These are phyloP conservation scores for Jackrogersella multiformis DNA, from an alignment of 495 filamentous ascomycete species.

Conservation along the genomic window DNA sequence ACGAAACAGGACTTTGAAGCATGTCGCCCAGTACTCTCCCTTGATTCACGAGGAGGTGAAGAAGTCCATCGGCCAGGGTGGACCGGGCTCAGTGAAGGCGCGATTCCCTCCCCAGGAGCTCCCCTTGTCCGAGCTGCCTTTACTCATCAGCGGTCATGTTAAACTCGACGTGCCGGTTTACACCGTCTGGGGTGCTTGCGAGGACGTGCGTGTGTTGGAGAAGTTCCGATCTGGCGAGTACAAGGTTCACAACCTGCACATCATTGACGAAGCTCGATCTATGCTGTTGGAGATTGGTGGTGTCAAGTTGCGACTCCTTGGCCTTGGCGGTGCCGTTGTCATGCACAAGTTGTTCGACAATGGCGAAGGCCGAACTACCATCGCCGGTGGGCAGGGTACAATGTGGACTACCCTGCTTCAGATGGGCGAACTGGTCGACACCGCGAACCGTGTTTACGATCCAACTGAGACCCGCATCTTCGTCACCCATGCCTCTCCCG, in stretches of 20 bases:
- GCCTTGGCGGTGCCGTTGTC: conserved; percentile 94
- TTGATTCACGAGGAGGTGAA: conserved; percentile 88
- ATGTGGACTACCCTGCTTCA: conserved; percentile 99
- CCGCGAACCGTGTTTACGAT: conserved; percentile 97
- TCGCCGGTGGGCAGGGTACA: conserved; percentile 97
- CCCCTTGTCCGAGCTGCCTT: conserved; percentile 93
- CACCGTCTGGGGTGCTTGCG: conserved; percentile 99
- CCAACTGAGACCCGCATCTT: conserved; percentile 98
- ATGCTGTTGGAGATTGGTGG: conserved; percentile 93
- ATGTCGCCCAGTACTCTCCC: conserved; percentile 98
- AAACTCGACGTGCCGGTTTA: conserved; percentile 96
- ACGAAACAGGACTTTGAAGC: conserved; percentile 83
- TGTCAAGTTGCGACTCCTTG: conserved; percentile 93
- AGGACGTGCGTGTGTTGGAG: conserved; percentile 97
- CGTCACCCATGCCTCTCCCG: conserved; percentile 96
- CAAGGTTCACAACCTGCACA: conserved; percentile 96
- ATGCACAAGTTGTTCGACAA: conserved; percentile 99
- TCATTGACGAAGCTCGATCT: conserved; percentile 97
- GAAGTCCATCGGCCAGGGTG: conserved; percentile 74
- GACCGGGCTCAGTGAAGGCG: conserved; percentile 76
- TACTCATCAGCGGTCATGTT: conserved; percentile 85
- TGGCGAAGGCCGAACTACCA: conserved; percentile 96
- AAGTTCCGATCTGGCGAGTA: conserved; percentile 98
- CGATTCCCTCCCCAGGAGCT: conserved; percentile 80
- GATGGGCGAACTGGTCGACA: conserved; percentile 98